Base-by-base conservation (phyloP, 805 yeast species). In the Zygosaccharomyces lentus region DNA sequence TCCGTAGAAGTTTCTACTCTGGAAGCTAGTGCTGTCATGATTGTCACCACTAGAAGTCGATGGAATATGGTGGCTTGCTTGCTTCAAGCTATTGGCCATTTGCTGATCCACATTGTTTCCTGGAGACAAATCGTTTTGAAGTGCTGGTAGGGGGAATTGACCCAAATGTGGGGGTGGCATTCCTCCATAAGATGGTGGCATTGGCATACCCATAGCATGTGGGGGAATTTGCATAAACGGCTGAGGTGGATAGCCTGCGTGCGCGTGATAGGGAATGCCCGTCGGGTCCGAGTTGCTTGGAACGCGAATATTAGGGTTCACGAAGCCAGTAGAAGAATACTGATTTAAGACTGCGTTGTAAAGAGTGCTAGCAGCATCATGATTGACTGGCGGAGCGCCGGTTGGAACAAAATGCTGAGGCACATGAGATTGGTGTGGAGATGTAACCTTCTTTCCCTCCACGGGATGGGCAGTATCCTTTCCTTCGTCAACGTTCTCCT, bases 321-420 rank as follows among this genome's bases (percentile, higher is more conserved):
- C 41, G 17, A 23, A 13, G 9, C 48, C 30, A 40, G 24, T 32
- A 42, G 57, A 30, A 48, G 52, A 34, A 40, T 45, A 50, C 41
- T 68, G 67, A 40, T 62, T 57, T 26, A 66, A 48, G 19, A 68
- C 65, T 2, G 70, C 63, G 45, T 58, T 59, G 52, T 61, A 59
- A 39, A 57, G 61, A 46, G 66, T 60, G 47, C 58, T 62, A 2
- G 68, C 64, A 12, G 64, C 58, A 8, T 27, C 37, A 21, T 26
- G 43, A 16, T 40, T 37, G 26, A 24, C 45, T 8, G 45, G 13
- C 8, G 34, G 38, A 30, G n/a, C 32, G 6, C 29, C 23, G 3
- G n/a, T 25, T 8, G 13, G 12, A 19, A 35, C 34, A 37, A 30
- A 25, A n/a, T 27, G 15, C 6, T 30, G 26, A 5, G 32, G n/a